Percentiles rank a stretch among this genome's conserved stretches.
Evolutionary conservation across 768 basidiomycete species (phyloP).

Genomic region (Pleurotus tuber-regium): DNA sequence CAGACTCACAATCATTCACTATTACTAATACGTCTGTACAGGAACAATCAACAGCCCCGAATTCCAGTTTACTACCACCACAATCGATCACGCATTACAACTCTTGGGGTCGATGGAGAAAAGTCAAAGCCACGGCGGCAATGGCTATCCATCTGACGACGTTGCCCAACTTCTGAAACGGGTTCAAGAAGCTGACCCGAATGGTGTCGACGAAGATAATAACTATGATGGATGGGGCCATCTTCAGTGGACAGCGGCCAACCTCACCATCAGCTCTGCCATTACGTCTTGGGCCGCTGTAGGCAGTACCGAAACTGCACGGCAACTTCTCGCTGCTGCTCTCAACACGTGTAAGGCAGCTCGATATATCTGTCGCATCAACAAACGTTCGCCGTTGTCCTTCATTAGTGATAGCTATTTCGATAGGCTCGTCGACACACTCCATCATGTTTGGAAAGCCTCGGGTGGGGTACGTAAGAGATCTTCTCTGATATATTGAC

Average conservation of each 20-base stretch:
- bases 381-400: not conserved
- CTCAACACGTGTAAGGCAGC: not conserved
- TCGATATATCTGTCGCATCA: not conserved
- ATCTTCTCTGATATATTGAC: not conserved
- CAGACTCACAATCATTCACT: too few species aligned
- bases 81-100: too few species aligned
- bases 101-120: not conserved
- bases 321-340: not conserved
- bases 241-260: constrained; percentile 15
- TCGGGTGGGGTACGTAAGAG: not conserved
- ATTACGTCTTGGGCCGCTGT: not conserved
- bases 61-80: too few species aligned
- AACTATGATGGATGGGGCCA: constrained; percentile 16
- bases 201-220: constrained; percentile 15
- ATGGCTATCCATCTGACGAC: not conserved
- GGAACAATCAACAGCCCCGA: too few species aligned
- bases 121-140: not conserved
- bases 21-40: too few species aligned
- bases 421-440: not conserved
- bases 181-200: constrained; percentile 17
- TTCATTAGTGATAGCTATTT: not conserved
- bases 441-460: not conserved
- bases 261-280: not conserved
- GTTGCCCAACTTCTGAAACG: not conserved
- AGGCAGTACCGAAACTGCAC: not conserved